A percentile compares a stretch with the other conserved stretches of the same genome.
Conservation (phyloP, 1,284 basidiomycete species). For the Sporisorium graminicola region DNA sequence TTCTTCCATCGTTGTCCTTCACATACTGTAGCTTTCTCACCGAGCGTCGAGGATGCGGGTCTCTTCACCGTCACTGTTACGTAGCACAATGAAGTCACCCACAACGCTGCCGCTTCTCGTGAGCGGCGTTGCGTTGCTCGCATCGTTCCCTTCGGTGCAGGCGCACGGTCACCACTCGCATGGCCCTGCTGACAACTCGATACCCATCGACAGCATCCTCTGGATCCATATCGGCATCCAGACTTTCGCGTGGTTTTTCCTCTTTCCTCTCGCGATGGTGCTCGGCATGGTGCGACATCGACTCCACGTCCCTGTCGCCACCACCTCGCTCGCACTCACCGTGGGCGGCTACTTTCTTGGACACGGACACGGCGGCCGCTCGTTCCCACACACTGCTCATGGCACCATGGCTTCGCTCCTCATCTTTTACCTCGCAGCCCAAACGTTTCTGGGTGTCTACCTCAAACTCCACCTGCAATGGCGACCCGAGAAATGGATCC, state of each 20-base stretch:
- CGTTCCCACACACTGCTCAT: constrained; percentile 66
- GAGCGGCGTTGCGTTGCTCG: constrained; percentile 5
- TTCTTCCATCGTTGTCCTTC: no score
- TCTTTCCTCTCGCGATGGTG: constrained; percentile 67
- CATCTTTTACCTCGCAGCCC: constrained; percentile 70
- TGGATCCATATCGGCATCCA: constrained; percentile 67
- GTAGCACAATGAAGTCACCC: neutral
- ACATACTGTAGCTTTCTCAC: neutral
- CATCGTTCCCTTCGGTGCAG: constrained; percentile 3
- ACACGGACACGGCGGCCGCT: constrained; percentile 60
- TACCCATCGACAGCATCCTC: constrained; percentile 64
- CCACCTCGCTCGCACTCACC: constrained; percentile 54
- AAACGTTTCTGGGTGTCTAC: constrained; percentile 84
- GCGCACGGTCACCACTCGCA: constrained; percentile 61
- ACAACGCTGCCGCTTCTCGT: constrained; percentile 18
- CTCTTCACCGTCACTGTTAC: neutral
- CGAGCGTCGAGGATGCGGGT: neutral
- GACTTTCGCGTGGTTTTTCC: constrained; percentile 57
- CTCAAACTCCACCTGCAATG: constrained; percentile 88
- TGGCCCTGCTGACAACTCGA: constrained; percentile 50
- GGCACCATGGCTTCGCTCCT: constrained; percentile 62
- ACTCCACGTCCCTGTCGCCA: constrained; percentile 64
- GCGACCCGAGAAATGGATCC: constrained; percentile 76
- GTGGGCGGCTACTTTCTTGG: constrained; percentile 64
- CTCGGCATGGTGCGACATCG: constrained; percentile 66